A percentile compares a stretch with the other conserved stretches of the same genome.
Conservation (phyloP, 495 filamentous ascomycete species). For the Schizothecium vesticola region DNA sequence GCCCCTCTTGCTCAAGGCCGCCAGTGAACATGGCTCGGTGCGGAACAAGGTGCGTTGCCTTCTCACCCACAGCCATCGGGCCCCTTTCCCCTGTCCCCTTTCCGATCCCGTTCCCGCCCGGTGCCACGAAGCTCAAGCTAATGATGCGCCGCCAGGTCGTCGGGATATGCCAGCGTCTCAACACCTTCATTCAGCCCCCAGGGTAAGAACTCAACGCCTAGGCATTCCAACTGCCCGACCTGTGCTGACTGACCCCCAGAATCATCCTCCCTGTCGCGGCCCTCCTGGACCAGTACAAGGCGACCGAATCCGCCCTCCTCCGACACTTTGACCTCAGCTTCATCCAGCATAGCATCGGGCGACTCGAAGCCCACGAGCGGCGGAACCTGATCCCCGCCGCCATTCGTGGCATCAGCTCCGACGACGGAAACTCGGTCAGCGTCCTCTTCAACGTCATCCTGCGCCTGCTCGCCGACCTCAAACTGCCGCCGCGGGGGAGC, state of each 20-base stretch:
- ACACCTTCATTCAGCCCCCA: slow-evolving; percentile 39
- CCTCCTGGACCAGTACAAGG: slow-evolving; percentile 86
- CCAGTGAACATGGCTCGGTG: slow-evolving; percentile 71
- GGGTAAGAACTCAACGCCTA: slow-evolving; percentile 17
- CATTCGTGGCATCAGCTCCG: slow-evolving; percentile 66
- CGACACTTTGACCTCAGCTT: slow-evolving; percentile 86
- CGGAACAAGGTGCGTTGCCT: slow-evolving; percentile 64
- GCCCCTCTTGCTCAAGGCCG: slow-evolving; percentile 76
- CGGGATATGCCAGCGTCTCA: slow-evolving; percentile 61
- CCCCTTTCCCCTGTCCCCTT: not conserved
- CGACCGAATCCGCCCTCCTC: slow-evolving; percentile 61
- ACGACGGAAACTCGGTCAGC: slow-evolving; percentile 59
- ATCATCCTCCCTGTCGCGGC: slow-evolving; percentile 79
- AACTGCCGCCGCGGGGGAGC: slow-evolving; percentile 67
- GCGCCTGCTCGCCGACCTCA: slow-evolving; percentile 64
- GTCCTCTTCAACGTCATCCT: slow-evolving; percentile 81
- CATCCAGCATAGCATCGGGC: slow-evolving; percentile 77
- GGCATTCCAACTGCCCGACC: not conserved
- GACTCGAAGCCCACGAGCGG: slow-evolving; percentile 49
- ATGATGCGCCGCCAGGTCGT: slow-evolving; percentile 46
- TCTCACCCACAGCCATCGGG: too few relatives aligned
- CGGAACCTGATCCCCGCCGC: slow-evolving; percentile 63
- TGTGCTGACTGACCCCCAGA: slow-evolving; percentile 26
- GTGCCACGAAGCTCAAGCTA: not conserved
- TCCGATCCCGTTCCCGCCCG: not conserved